Conservation (phyloP, 225 moss, liverwort and hornwort species). For the Pseudisothecium myosuroides region DNA sequence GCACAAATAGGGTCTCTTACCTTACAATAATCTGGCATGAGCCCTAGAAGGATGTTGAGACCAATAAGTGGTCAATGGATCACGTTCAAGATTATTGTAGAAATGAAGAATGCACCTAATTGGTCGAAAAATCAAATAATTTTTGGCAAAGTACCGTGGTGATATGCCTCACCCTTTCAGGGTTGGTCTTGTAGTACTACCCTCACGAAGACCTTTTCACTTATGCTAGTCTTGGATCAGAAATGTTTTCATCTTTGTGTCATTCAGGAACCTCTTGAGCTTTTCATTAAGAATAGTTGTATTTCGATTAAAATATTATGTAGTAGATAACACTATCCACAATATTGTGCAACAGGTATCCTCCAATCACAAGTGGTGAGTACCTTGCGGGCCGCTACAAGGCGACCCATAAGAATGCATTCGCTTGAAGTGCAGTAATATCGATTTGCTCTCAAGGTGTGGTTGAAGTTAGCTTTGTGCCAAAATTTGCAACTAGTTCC, state of each 20-base stretch:
- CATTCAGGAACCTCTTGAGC: not conserved
- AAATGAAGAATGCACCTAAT: not conserved
- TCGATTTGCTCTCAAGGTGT: not conserved
- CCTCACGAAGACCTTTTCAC: no score
- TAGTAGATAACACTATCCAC: not conserved
- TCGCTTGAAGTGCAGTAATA: not conserved
- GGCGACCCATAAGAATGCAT: not conserved
- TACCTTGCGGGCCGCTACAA: not conserved
- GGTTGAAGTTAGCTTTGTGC: not conserved
- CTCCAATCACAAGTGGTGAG: constrained; percentile 6
- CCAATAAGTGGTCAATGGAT: rapidly evolving
- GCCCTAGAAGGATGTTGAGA: rapidly evolving
- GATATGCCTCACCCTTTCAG: not conserved
- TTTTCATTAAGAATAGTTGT: not conserved
- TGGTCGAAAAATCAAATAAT: not conserved
- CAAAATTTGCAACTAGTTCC: not conserved
- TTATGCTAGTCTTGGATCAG: not conserved
- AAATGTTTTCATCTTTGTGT: not conserved
- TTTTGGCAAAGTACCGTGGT: not conserved
- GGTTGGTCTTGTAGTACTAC: not conserved
- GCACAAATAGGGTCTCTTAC: not conserved
- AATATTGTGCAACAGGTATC: not conserved
- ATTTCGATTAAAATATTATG: not conserved
- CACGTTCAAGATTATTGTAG: no score
- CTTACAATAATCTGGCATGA: not conserved